Conservation (phyloP, 148 eudicot species). For the Cornus suecica region DNA sequence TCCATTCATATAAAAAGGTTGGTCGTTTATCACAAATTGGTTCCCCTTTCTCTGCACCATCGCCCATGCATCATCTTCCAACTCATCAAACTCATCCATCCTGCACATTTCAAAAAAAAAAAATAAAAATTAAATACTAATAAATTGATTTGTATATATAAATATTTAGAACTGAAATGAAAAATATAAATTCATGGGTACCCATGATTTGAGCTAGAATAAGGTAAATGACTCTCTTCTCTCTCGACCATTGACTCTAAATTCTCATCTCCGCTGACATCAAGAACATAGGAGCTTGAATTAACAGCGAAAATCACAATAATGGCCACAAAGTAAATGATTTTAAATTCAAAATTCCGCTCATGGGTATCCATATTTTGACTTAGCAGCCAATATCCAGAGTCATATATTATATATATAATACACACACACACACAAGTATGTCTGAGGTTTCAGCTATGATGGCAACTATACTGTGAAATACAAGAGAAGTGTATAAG, state of each 20-base stretch:
- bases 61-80: conserved; percentile 59
- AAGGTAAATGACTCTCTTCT: not conserved
- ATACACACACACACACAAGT: not conserved
- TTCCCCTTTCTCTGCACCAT: conserved; percentile 72
- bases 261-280: conserved; percentile 10
- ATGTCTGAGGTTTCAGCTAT: not conserved
- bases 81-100: conserved; percentile 15
- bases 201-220: conserved; percentile 15
- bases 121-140: not conserved
- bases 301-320: conserved; percentile 7
- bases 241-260: conserved; percentile 8
- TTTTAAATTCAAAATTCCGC: not conserved
- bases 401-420: too few species aligned
- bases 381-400: not conserved
- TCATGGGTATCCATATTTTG: conserved; percentile 17
- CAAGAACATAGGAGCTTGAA: conserved; percentile 5
- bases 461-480: conserved; percentile 9
- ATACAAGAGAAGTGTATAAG: conserved; percentile 18
- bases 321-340: conserved; percentile 11
- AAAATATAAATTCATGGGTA: not conserved
- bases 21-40: conserved; percentile 60
- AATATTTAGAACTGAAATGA: not conserved
- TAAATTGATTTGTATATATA: not conserved
- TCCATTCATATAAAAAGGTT: conserved; percentile 79
- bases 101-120: conserved; percentile 10